Percentiles rank a stretch among this genome's conserved stretches.
Conservation (phyloP, 345 rosid genomes). For the Barbarea vulgaris region DNA sequence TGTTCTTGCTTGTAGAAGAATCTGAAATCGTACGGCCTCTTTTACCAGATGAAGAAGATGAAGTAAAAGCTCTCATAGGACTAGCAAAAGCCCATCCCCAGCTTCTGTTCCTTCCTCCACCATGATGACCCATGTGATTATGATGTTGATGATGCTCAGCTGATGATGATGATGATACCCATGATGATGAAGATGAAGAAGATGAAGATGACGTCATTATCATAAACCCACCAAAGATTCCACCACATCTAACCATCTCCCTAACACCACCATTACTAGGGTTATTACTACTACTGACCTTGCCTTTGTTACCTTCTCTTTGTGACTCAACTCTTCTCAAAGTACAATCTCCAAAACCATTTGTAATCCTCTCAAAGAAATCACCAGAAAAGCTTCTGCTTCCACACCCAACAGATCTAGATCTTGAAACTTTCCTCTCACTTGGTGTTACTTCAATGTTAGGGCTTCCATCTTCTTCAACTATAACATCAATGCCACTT, state of each 20-base stretch:
- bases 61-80: conserved; percentile 87
- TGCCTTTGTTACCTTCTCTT: conserved; percentile 69
- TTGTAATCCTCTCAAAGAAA: conserved; percentile 93
- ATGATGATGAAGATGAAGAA: conserved; percentile 68
- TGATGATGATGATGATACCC: conserved; percentile 63
- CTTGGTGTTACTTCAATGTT: conserved; percentile 41
- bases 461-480: conserved; percentile 68
- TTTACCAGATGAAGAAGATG: conserved; percentile 45
- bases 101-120: conserved; percentile 59
- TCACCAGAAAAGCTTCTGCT: conserved; percentile 98
- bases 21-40: conserved; percentile 39
- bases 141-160: conserved; percentile 60
- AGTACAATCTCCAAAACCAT: conserved; percentile 96
- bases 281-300: conserved; percentile 17
- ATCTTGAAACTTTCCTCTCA: conserved; percentile 93
- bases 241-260: conserved; percentile 87
- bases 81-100: conserved; percentile 97
- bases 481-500: conserved; percentile 43
- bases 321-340: conserved; percentile 95
- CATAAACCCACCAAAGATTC: conserved; percentile 90
- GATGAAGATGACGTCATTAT: conserved; percentile 73
- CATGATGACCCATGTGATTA: conserved; percentile 47
- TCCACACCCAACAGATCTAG: conserved; percentile 99
- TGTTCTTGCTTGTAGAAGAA: conserved; percentile 38
- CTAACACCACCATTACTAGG: conserved; percentile 46